Conservation (phyloP, 2,329 filamentous ascomycete species). For the Hansfordia pulvinata region DNA sequence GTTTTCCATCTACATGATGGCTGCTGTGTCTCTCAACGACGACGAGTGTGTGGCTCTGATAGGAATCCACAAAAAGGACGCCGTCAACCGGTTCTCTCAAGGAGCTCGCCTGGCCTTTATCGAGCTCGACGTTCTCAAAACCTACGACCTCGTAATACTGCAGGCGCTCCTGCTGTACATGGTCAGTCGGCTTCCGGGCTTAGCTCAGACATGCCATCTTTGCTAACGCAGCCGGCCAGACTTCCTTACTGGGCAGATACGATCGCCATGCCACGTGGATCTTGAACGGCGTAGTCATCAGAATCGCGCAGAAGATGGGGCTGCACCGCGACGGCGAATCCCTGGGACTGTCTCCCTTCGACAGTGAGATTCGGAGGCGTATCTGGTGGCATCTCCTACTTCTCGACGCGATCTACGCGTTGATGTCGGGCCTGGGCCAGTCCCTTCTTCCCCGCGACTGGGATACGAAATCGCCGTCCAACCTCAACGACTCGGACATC, state of each 20-base stretch:
- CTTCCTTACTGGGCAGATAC: conserved; percentile 42
- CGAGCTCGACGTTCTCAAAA: conserved; percentile 41
- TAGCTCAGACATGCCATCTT: not conserved
- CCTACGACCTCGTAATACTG: conserved; percentile 41
- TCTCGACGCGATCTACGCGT: conserved; percentile 40
- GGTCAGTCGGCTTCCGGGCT: conserved; percentile 19
- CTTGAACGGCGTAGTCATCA: conserved; percentile 44
- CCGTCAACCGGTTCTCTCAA: conserved; percentile 34
- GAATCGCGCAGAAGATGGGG: conserved; percentile 55
- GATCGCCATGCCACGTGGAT: conserved; percentile 47
- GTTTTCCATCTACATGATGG: conserved; percentile 52
- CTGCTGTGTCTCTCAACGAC: conserved; percentile 38
- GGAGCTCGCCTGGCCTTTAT: conserved; percentile 36
- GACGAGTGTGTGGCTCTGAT: conserved; percentile 41
- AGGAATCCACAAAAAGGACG: conserved; percentile 32
- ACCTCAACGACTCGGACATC: conserved; percentile 45
- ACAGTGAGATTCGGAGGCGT: conserved; percentile 53
- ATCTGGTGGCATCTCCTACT: conserved; percentile 54
- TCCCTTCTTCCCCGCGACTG: conserved; percentile 36
- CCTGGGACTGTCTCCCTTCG: conserved; percentile 44
- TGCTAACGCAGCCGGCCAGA: conserved; percentile 20
- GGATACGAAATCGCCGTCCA: conserved; percentile 41
- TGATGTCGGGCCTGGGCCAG: conserved; percentile 42
- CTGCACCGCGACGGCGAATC: conserved; percentile 47
- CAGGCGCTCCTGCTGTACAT: conserved; percentile 46